Evolutionary conservation across 345 rosid genomes (phyloP), one percentile per base, ranked within the genome.

Genomic region (Citrus glauca): DNA sequence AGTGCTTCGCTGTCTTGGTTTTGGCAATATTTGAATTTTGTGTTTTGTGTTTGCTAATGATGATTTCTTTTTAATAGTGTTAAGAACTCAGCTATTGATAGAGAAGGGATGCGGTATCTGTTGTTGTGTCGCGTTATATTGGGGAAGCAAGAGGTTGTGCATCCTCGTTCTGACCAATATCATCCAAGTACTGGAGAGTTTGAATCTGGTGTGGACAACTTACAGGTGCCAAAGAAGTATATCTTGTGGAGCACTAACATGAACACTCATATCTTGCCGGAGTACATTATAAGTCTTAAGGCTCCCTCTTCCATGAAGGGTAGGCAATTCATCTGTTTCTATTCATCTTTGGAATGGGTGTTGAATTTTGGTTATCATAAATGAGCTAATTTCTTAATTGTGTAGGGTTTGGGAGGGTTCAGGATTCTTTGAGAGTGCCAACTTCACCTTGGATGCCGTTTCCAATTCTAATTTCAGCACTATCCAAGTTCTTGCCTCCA

Each of bases 371-470:
- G 60, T 38, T 11, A 40, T 68, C 28, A 28, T 38, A 60, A 35
- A 57, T 69, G 16, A 37, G 67, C 76, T 28, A 50, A 50, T 9
- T 82, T 37, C 24, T 48, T 37, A 67, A 69, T 69, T 53, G 24
- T 60, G 56, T 78, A 90, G 91, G 87, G 5, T 80, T 79, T 9
- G 24, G 75, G 27, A 73, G 59, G 69, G 66, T 32, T 71, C 79
- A 75, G 64, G 87, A 81, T 22, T 42, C 81, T 3, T n/a, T 70
- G 67, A 85, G 82, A 77, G 79, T 38, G 53, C 87, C 90, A 61
- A 90, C 82, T 78, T 92, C 94, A 2, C 97, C 98, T 10, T 93
- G 96, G 95, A 88, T 95, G 88, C 87, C 93, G 6, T 90, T 93
- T 80, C 87, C 94, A 48, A 82, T 83, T 69, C 84, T 90, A 50